Evolutionary conservation across 345 rosid species (phyloP), one percentile per base, ranked within the genome.

Genomic region (Kernera saxatilis): DNA sequence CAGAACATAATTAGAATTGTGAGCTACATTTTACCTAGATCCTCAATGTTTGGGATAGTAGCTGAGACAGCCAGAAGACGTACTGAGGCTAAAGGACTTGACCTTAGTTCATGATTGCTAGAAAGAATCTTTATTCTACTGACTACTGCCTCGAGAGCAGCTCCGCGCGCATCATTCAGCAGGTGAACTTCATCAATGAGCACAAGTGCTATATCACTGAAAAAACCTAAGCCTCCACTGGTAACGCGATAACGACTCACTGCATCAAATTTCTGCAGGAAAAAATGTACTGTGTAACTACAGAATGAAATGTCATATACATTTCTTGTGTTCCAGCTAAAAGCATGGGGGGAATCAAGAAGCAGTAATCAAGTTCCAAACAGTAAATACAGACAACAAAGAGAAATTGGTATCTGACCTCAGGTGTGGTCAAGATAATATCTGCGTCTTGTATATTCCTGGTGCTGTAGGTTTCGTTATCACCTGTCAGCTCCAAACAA

Each of bases 101-200:
- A 83, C 71, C 85, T 91, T 82, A 94, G 79, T 62, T 88, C 94
- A 51, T 82, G 88, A 67, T 81, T 88, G 60, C 79, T 77, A 69
- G 99, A 75, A 50, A 94, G 90, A 88, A 94, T 86, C 77, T 89
- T 94, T 79, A 89, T 83, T 80, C 96, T 89, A 81, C 97, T 86
- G 84, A 91, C 91, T 49, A 94, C 81, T 77, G 99, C 99, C 83
- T 94, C 98, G 52, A 91, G 81, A 75, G 87, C 88, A 46, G 96
- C 99, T 75, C 99, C 99, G 14, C 99, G 97, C 7, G 85, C 88
- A 79, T 94, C 98, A 84, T 88, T 94, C 79, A 94, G 81, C 37
- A 89, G 78, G 81, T 94, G 97, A 81, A 94, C 99, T 82, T 94
- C 99, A 78, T 94, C 99, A 69, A 94, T 84, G 69, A 91, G 93